These are phyloP conservation scores for Umbelopsis isabellina DNA, from an alignment of 192 early-diverging fungal genomes.

Conservation along the genomic window DNA sequence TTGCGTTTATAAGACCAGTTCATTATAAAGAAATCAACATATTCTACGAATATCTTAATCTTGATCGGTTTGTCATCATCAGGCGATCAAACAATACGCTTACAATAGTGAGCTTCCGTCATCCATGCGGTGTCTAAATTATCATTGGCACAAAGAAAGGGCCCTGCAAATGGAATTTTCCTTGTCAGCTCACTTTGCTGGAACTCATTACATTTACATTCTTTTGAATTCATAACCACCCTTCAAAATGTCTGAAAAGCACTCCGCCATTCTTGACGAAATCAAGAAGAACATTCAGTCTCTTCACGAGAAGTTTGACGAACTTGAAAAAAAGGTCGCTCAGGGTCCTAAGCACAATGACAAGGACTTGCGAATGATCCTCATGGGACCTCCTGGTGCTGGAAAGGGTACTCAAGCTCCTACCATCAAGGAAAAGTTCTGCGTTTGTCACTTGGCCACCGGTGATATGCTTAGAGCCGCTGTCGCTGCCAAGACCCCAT, in stretches of 20 bases:
- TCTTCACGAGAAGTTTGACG: slow-evolving; percentile 44
- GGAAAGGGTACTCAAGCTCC: slow-evolving; percentile 89
- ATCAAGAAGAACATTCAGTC: slow-evolving; percentile 48
- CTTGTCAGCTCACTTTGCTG: not conserved
- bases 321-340: slow-evolving; percentile 39
- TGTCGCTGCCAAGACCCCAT: slow-evolving; percentile 86
- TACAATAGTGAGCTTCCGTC: too few species aligned
- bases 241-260: slow-evolving; percentile 38
- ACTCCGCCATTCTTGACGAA: slow-evolving; percentile 45
- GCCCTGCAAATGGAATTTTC: not conserved
- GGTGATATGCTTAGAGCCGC: slow-evolving; percentile 99
- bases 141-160: not conserved
- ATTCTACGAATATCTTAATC: too few species aligned
- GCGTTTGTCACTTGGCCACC: slow-evolving; percentile 97
- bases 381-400: slow-evolving; percentile 93
- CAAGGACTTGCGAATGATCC: slow-evolving; percentile 69
- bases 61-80: too few species aligned
- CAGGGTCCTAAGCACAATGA: slow-evolving; percentile 33
- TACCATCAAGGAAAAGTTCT: slow-evolving; percentile 93
- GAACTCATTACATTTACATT: not conserved
- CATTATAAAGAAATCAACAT: not conserved
- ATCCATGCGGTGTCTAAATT: too few species aligned
- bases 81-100: too few species aligned
- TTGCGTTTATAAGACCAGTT: too few species aligned
- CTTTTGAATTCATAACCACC: not conserved